A percentile compares a stretch with the other conserved stretches of the same genome.
These are phyloP conservation scores for Exophiala sp. DNA, from an alignment of 2,329 filamentous ascomycete genomes.

Conservation along the genomic window DNA sequence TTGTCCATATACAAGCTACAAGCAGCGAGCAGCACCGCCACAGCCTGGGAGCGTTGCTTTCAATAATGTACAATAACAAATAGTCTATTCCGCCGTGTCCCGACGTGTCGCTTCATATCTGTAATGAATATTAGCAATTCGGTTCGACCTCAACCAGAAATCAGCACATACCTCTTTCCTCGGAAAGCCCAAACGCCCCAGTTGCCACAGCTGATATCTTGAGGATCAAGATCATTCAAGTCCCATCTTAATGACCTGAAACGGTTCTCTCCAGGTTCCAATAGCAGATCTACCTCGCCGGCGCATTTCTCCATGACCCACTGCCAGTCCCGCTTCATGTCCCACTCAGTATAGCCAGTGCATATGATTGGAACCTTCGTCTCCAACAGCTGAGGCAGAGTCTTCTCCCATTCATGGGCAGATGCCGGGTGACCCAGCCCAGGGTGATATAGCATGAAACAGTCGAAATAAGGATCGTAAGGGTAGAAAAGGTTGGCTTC, in stretches of 20 bases:
- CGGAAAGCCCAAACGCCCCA: constrained; percentile 97
- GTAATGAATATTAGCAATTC: constrained; percentile 15
- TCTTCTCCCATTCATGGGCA: constrained; percentile 90
- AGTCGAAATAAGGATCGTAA: constrained; percentile 97
- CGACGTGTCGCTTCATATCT: constrained; percentile 29
- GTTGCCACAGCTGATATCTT: constrained; percentile 91
- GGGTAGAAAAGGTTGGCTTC: constrained; percentile 85
- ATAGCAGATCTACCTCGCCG: constrained; percentile 86
- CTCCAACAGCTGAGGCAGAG: constrained; percentile 81
- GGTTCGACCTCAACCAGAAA: background rate
- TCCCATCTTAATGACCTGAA: constrained; percentile 97
- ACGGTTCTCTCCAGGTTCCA: constrained; percentile 88
- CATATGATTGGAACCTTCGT: constrained; percentile 93
- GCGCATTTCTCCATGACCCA: constrained; percentile 82
- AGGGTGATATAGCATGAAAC: constrained; percentile 94
- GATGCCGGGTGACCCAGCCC: constrained; percentile 91
- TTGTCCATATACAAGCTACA: too few relatives aligned
- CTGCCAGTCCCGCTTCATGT: constrained; percentile 87
- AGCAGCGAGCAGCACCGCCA: too few relatives aligned
- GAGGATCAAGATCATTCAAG: constrained; percentile 88
- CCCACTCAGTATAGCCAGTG: constrained; percentile 92
- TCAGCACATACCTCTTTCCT: constrained; percentile 74
- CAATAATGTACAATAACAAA: too few relatives aligned
- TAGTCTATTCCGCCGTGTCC: constrained; percentile 5
- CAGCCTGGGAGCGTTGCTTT: too few relatives aligned